Base-by-base conservation (phyloP, 2,329 filamentous ascomycete species). In the Pezicula radicicola region DNA sequence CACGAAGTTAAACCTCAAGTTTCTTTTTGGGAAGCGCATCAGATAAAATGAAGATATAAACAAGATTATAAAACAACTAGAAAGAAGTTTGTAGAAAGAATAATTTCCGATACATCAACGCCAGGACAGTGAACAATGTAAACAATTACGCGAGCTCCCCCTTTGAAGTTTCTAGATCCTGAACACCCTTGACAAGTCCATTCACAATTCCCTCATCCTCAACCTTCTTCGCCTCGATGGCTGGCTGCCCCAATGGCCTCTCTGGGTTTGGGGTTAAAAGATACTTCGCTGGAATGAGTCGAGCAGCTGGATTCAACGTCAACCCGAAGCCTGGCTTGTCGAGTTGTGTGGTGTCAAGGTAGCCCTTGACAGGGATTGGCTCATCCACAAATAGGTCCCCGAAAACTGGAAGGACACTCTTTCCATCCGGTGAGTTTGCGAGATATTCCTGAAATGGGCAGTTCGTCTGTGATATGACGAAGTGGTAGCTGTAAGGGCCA, bases 391-490 rank as follows among this genome's bases (percentile, higher is more conserved):
- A 97, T 48, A 97, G 76, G 62, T 96, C 89, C 35, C 92, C 92
- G 70, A 97, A 97, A 6, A 97, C 92, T 2, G 92, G 92, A 56
- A 93, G 75, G 16, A 97, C 92, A 56, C 85, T 91, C 75, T 91
- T 89, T 46, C 92, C 92, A 63, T 97, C 91, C 1, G 91, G 83
- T 2, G 91, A 96, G 74, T 96, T 96, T 61, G 92, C 92, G 21
- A 97, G 80, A 66, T 97, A 97, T 72, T 97, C 92, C 70, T 97
- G 92, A 79, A 97, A 97, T 5, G 92, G 92, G 13, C 88, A 89
- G 74, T 96, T 96, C 57, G 89, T 84, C 72, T 97, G 92, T 42
- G 91, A 95, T 55, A 96, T 87, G 59, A 96, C 92, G 67, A 95
- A 97, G 72, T 97, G 92, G 73, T 97, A 97, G 64, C 89, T 94